Conservation (phyloP, 331 rosid genomes). For the Quercus tomentella region DNA sequence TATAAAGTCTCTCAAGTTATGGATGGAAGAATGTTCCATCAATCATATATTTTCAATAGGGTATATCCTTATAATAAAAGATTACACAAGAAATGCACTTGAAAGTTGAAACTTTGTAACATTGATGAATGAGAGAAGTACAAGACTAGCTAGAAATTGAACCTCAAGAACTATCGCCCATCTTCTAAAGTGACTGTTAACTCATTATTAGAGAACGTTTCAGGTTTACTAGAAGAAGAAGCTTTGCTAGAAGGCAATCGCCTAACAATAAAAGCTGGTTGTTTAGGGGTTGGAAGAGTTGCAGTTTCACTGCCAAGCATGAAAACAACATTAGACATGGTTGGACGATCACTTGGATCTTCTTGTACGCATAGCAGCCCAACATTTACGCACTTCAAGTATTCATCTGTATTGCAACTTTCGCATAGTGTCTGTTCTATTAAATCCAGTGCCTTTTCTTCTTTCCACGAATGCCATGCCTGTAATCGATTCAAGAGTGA, state of each 20-base stretch:
- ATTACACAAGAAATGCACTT: background rate
- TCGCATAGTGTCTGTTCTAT: conserved; percentile 42
- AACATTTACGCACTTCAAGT: conserved; percentile 50
- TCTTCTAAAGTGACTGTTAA: conserved; percentile 60
- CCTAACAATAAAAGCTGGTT: conserved; percentile 56
- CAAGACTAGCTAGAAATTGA: background rate
- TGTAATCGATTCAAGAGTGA: conserved; percentile 14
- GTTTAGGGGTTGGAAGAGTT: conserved; percentile 59
- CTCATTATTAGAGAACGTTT: conserved; percentile 64
- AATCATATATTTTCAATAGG: background rate
- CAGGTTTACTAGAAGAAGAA: conserved; percentile 65
- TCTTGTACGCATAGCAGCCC: conserved; percentile 74
- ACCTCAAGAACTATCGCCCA: conserved; percentile 42
- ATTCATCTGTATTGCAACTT: conserved; percentile 52
- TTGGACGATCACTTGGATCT: conserved; percentile 69
- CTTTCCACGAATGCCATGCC: conserved; percentile 78
- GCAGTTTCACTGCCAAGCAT: conserved; percentile 65
- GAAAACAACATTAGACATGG: conserved; percentile 60
- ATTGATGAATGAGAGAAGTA: background rate
- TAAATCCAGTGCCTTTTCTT: conserved; percentile 43
- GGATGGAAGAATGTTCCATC: background rate
- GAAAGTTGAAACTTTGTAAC: background rate
- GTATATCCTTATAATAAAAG: background rate
- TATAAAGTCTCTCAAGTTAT: too few species aligned
- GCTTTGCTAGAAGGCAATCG: conserved; percentile 73